Evolutionary conservation across 2,329 filamentous ascomycete genomes (phyloP).

Genomic region (Ascochyta lentis): DNA sequence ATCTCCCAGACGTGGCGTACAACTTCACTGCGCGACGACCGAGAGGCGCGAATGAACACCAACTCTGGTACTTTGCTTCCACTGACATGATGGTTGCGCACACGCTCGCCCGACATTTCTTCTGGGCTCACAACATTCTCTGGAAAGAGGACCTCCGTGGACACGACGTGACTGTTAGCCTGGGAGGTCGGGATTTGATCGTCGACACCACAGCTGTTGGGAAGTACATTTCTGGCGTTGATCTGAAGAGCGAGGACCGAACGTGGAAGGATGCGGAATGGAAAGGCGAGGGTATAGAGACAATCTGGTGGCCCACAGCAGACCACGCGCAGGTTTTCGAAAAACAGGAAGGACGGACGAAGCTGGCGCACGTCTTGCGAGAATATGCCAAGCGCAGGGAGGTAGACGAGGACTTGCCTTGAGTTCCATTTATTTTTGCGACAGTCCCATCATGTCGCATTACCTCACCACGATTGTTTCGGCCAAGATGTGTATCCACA

Average conservation of each 20-base stretch:
- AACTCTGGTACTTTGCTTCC: slow-evolving; percentile 73
- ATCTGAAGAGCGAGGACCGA: slow-evolving; percentile 37
- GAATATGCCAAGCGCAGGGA: slow-evolving; percentile 29
- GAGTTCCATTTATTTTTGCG: neutral
- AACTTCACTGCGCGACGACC: slow-evolving; percentile 62
- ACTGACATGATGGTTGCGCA: slow-evolving; percentile 72
- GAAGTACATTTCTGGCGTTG: slow-evolving; percentile 59
- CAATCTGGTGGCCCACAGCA: slow-evolving; percentile 66
- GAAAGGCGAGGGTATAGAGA: slow-evolving; percentile 57
- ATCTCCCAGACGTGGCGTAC: slow-evolving; percentile 73
- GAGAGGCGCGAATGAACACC: slow-evolving; percentile 68
- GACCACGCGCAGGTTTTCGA: slow-evolving; percentile 67
- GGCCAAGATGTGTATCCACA: slow-evolving; percentile 6
- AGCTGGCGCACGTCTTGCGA: slow-evolving; percentile 35
- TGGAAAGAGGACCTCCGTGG: slow-evolving; percentile 70
- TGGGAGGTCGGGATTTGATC: slow-evolving; percentile 69
- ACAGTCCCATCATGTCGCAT: neutral
- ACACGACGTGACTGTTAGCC: slow-evolving; percentile 61
- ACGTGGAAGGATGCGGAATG: slow-evolving; percentile 46
- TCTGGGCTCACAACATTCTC: slow-evolving; percentile 73
- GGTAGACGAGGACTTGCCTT: slow-evolving; percentile 12
- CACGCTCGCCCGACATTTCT: slow-evolving; percentile 70
- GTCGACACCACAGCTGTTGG: slow-evolving; percentile 66
- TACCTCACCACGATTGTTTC: slow-evolving; percentile 6
- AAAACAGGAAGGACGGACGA: slow-evolving; percentile 29